Evolutionary conservation across 306 rosid species (phyloP).

Genomic region (Lathyrus tuberosus): DNA sequence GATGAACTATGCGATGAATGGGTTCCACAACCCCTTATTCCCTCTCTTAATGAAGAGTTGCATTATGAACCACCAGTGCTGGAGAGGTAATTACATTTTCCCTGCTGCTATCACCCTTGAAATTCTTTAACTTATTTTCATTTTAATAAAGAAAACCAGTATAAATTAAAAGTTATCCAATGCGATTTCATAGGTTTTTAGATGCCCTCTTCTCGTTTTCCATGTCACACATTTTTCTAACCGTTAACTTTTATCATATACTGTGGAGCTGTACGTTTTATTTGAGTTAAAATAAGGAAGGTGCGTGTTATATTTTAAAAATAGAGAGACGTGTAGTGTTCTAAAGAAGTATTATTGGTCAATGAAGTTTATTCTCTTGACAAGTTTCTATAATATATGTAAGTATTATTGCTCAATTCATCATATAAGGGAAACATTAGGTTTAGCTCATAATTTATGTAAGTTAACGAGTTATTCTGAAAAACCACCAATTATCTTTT

Average conservation of each 20-base stretch:
- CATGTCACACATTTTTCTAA: conserved; percentile 4
- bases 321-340: conserved; percentile 8
- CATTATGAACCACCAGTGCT: conserved; percentile 79
- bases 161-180: not conserved
- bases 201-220: conserved; percentile 15
- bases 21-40: conserved; percentile 95
- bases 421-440: conserved; percentile 15
- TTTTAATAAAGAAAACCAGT: not conserved
- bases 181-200: conserved; percentile 16
- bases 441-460: not conserved
- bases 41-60: conserved; percentile 71
- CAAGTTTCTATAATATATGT: too few species aligned
- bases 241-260: not conserved
- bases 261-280: conserved; percentile 1
- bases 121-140: conserved; percentile 24
- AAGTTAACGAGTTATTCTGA: conserved; percentile 5
- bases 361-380: not conserved
- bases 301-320: conserved; percentile 22
- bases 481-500: conserved; percentile 2
- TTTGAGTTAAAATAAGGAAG: not conserved
- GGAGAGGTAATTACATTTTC: conserved; percentile 71
- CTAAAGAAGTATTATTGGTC: not conserved
- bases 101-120: conserved; percentile 17
- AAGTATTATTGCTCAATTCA: conserved; percentile 9
- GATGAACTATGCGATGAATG: conserved; percentile 94